A percentile compares a stretch with the other conserved stretches of the same genome.
phyloP scores from a whole-genome alignment of 352 stramenopile species.

The Globisporangium nodosum region DNA sequence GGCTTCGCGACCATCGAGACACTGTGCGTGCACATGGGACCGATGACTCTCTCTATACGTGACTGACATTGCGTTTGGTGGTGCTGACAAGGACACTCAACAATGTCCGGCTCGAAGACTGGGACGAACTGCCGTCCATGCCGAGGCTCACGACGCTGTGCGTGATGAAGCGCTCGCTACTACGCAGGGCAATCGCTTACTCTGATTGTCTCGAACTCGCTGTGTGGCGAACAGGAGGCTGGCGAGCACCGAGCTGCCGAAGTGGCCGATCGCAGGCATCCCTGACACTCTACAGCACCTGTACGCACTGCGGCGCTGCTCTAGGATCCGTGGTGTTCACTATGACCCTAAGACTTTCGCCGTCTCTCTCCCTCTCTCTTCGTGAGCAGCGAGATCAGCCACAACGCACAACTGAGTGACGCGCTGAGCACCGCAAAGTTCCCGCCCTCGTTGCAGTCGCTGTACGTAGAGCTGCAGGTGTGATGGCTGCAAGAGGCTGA shows the following conservation, averaged over 20 bases:
- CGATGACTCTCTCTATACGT: background rate
- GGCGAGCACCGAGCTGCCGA: background rate
- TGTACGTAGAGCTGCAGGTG: background rate
- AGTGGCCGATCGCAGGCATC: background rate
- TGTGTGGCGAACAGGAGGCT: background rate
- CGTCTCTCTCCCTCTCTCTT: too few species aligned
- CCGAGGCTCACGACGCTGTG: background rate
- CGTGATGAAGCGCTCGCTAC: background rate
- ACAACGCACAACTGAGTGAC: background rate
- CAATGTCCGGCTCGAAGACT: background rate
- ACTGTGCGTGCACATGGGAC: background rate
- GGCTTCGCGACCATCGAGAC: background rate
- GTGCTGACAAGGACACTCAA: background rate
- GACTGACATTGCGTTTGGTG: background rate
- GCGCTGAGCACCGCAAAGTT: background rate
- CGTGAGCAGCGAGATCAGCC: background rate
- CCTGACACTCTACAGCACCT: background rate
- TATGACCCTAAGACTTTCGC: background rate
- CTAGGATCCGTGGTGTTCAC: background rate
- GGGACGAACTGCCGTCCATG: background rate
- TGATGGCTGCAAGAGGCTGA: too few species aligned
- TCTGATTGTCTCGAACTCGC: background rate
- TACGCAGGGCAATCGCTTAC: too few species aligned
- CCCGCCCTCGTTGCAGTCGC: constrained; percentile 1
- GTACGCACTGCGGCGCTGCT: background rate